A percentile compares a stretch with the other conserved stretches of the same genome.
These are phyloP conservation scores for Cladosporium sp. DNA, from an alignment of 2,329 filamentous ascomycete genomes.

Conservation along the genomic window DNA sequence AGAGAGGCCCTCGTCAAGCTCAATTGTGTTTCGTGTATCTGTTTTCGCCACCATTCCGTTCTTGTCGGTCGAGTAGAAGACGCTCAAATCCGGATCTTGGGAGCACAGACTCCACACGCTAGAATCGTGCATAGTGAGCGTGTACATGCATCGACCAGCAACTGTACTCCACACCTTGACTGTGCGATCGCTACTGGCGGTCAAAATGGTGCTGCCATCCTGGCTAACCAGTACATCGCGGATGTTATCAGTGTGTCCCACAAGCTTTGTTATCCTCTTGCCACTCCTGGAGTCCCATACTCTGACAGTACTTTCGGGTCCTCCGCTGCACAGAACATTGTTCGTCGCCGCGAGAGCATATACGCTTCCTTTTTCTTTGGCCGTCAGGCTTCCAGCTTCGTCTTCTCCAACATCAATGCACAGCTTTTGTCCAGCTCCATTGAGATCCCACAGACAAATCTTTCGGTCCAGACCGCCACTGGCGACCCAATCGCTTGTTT, in stretches of 20 bases:
- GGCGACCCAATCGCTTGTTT: conserved; percentile 78
- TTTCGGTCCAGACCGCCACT: conserved; percentile 91
- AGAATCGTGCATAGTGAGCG: conserved; percentile 97
- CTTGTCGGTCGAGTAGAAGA: conserved; percentile 94
- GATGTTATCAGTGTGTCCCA: conserved; percentile 94
- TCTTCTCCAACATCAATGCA: conserved; percentile 84
- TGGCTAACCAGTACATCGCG: conserved; percentile 87
- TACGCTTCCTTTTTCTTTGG: conserved; percentile 84
- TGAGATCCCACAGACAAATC: conserved; percentile 90
- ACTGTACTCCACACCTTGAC: conserved; percentile 98
- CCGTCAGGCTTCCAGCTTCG: conserved; percentile 68
- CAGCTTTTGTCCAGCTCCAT: conserved; percentile 79
- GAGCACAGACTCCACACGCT: conserved; percentile 97
- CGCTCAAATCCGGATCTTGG: conserved; percentile 76
- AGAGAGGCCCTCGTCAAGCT: conserved; percentile 84
- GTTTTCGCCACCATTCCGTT: conserved; percentile 95
- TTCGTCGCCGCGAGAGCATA: conserved; percentile 83
- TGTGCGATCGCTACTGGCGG: conserved; percentile 92
- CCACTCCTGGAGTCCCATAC: conserved; percentile 89
- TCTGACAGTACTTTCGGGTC: conserved; percentile 88
- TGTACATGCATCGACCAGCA: conserved; percentile 94
- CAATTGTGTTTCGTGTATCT: conserved; percentile 73
- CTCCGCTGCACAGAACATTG: conserved; percentile 84
- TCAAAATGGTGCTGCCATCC: conserved; percentile 86
- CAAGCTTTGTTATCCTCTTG: conserved; percentile 90